These are phyloP conservation scores for Solanum pimpinellifolium DNA, from an alignment of 257 asterid genomes.

Conservation along the genomic window DNA sequence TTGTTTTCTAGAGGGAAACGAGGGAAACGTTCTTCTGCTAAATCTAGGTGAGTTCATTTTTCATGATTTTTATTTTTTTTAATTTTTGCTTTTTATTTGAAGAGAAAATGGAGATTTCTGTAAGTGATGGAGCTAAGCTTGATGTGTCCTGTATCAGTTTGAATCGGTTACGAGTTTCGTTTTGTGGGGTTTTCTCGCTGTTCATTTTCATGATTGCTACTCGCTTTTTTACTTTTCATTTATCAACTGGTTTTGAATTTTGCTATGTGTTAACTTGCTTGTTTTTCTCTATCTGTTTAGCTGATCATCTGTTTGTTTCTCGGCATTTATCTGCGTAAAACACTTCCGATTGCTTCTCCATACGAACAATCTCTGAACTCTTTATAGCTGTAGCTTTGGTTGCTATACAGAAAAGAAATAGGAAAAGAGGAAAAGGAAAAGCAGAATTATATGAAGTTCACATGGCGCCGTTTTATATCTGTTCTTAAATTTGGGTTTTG, in stretches of 20 bases:
- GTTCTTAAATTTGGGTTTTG: background rate
- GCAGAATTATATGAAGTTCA: background rate
- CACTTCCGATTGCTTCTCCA: background rate
- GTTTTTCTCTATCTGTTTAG: background rate
- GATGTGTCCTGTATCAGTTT: background rate
- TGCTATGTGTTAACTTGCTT: background rate
- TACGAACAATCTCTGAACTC: background rate
- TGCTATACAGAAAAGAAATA: background rate
- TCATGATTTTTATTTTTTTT: background rate
- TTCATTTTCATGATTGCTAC: background rate
- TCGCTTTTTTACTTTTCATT: background rate
- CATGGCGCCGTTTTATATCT: background rate
- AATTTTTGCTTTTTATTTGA: background rate
- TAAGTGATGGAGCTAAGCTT: background rate
- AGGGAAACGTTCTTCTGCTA: conserved; percentile 3
- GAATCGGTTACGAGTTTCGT: background rate
- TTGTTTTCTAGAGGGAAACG: conserved; percentile 26
- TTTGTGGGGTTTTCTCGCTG: background rate
- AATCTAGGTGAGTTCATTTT: conserved; percentile 24
- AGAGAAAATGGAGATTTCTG: background rate
- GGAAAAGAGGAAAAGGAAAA: background rate
- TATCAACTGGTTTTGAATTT: background rate
- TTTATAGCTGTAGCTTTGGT: background rate
- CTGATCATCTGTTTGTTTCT: background rate
- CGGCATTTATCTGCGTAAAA: background rate